Percentiles rank a stretch among this genome's conserved stretches.
These are phyloP conservation scores for Halocafeteria seosinensis DNA, from an alignment of 108 stramenopile species.

Conservation along the genomic window DNA sequence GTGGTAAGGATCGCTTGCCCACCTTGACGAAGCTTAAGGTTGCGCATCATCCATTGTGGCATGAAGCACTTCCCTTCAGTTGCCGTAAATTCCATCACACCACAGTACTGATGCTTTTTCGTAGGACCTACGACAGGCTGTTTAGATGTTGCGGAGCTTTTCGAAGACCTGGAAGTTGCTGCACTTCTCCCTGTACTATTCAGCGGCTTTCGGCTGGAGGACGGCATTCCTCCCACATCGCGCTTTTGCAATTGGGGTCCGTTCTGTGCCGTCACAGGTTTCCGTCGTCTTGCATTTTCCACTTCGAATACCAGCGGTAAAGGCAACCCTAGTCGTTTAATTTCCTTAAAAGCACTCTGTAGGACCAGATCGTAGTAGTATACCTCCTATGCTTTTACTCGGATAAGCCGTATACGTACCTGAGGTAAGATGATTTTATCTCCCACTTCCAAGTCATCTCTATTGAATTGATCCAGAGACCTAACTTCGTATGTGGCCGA, in stretches of 20 bases:
- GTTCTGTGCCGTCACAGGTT: no score
- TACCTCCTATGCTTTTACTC: not conserved
- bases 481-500: not conserved
- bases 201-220: no score
- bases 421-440: constrained; percentile 12
- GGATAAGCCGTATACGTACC: not conserved
- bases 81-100: constrained; percentile 13
- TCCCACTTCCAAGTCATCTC: not conserved
- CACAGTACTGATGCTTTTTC: constrained; percentile 14
- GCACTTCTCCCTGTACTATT: no score
- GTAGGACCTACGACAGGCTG: no score
- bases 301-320: constrained; percentile 11
- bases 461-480: not conserved
- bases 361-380: not conserved
- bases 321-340: constrained; percentile 5
- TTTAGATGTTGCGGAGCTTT: not conserved
- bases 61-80: constrained; percentile 6
- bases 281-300: not conserved
- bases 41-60: constrained; percentile 13
- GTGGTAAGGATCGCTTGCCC: not conserved
- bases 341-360: constrained; percentile 4
- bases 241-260: no score
- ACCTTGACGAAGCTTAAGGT: not conserved
- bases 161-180: no score
- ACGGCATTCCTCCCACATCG: no score